Evolutionary conservation across 2,329 filamentous ascomycete genomes (phyloP).

Genomic region (Stagonosporopsis rhizophila): DNA sequence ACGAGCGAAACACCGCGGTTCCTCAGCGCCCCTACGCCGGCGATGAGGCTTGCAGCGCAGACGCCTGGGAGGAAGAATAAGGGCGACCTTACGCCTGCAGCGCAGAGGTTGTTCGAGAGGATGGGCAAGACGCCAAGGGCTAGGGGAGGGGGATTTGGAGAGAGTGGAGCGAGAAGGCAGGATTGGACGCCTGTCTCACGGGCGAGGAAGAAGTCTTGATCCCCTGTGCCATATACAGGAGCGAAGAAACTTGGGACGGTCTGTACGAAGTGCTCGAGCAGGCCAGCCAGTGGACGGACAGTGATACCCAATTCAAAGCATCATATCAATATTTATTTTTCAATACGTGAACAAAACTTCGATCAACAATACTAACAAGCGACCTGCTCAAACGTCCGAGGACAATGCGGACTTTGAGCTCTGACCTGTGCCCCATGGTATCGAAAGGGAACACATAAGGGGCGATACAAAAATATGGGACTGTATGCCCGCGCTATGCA

Average conservation of each 20-base stretch:
- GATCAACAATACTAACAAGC: background rate
- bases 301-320: background rate
- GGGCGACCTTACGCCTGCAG: slow-evolving; percentile 73
- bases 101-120: slow-evolving; percentile 58
- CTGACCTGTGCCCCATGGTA: slow-evolving; percentile 10
- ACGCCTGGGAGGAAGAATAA: slow-evolving; percentile 57
- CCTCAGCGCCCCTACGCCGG: slow-evolving; percentile 76
- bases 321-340: background rate
- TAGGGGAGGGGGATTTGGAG: slow-evolving; percentile 30
- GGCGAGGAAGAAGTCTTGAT: slow-evolving; percentile 27
- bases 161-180: slow-evolving; percentile 15
- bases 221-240: background rate
- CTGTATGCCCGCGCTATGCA: slow-evolving; percentile 24
- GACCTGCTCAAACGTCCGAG: background rate
- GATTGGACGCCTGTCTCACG: slow-evolving; percentile 43
- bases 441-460: slow-evolving; percentile 8
- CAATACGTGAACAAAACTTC: background rate
- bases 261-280: slow-evolving; percentile 40
- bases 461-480: slow-evolving; percentile 1
- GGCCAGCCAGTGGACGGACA: background rate
- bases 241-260: background rate
- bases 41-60: slow-evolving; percentile 65
- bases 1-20: slow-evolving; percentile 65
- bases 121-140: slow-evolving; percentile 40
- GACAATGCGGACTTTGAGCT: background rate